Evolutionary conservation across 2,329 filamentous ascomycete species (phyloP).

Genomic region (Atkinsonella hypoxylon): DNA sequence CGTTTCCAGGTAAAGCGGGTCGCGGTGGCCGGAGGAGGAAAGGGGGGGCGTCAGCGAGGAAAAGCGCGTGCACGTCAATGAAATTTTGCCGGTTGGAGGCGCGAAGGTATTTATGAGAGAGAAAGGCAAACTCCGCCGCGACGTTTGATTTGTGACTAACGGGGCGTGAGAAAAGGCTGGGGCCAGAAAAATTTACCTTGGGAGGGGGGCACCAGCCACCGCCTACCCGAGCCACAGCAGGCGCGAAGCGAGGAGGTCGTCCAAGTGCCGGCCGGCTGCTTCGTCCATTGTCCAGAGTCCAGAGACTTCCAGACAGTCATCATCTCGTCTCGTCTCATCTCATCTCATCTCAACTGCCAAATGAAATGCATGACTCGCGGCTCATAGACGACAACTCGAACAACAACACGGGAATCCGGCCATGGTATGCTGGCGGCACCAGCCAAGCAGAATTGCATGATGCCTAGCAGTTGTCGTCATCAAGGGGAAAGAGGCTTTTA

Average conservation of each 20-base stretch:
- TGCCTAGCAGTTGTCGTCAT: too few species aligned
- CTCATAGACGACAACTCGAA: background rate
- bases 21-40: slow-evolving; percentile 10
- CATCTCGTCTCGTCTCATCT: too few species aligned
- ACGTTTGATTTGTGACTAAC: slow-evolving; percentile 26
- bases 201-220: slow-evolving; percentile 12
- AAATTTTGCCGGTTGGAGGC: slow-evolving; percentile 30
- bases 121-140: slow-evolving; percentile 22
- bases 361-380: too few species aligned
- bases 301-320: too few species aligned
- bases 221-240: slow-evolving; percentile 1
- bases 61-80: slow-evolving; percentile 36
- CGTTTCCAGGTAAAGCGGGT: slow-evolving; percentile 10
- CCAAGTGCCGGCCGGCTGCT: too few species aligned
- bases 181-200: slow-evolving; percentile 24
- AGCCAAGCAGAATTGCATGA: background rate
- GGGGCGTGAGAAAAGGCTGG: slow-evolving; percentile 22
- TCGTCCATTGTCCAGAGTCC: too few species aligned
- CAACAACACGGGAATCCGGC: background rate
- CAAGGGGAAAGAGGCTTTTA: too few species aligned
- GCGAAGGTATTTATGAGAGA: slow-evolving; percentile 35
- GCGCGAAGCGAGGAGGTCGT: background rate
- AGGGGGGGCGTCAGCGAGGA: slow-evolving; percentile 28
- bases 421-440: too few species aligned
- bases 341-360: too few species aligned